Evolutionary conservation across 2,329 filamentous ascomycete species (phyloP).

Genomic region (Tympanopsis confertula): DNA sequence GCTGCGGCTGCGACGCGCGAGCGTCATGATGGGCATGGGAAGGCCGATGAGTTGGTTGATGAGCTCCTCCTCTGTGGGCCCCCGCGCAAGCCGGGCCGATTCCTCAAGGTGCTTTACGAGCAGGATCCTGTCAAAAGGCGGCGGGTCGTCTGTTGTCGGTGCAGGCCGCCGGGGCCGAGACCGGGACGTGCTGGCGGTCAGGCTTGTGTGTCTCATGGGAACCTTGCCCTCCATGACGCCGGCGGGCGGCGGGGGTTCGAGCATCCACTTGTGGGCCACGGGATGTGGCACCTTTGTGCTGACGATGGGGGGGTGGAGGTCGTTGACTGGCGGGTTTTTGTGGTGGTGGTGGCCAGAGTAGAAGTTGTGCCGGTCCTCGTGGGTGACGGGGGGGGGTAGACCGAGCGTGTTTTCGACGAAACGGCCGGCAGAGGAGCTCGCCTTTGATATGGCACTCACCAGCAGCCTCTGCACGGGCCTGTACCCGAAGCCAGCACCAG

Average conservation of each 20-base stretch:
- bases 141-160: too few relatives aligned
- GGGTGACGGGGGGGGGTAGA: conserved; percentile 38
- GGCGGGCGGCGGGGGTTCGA: conserved; percentile 80
- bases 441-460: conserved; percentile 46
- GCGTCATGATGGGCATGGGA: not conserved
- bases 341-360: conserved; percentile 37
- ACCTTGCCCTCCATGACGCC: conserved; percentile 85
- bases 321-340: conserved; percentile 65
- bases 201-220: conserved; percentile 51
- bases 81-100: too few relatives aligned
- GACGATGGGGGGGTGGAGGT: conserved; percentile 75
- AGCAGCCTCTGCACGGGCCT: conserved; percentile 19
- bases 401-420: conserved; percentile 39
- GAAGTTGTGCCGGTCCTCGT: conserved; percentile 40
- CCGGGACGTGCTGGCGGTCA: conserved; percentile 38
- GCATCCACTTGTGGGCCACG: conserved; percentile 77
- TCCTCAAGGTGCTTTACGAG: not conserved
- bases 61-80: not conserved
- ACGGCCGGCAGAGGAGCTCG: conserved; percentile 40
- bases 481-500: conserved; percentile 49
- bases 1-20: conserved; percentile 5
- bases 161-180: conserved; percentile 27
- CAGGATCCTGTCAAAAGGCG: not conserved
- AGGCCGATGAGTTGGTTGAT: not conserved
- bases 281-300: conserved; percentile 59